Evolutionary conservation across 306 rosid genomes (phyloP).

Genomic region (Prunus salicina): DNA sequence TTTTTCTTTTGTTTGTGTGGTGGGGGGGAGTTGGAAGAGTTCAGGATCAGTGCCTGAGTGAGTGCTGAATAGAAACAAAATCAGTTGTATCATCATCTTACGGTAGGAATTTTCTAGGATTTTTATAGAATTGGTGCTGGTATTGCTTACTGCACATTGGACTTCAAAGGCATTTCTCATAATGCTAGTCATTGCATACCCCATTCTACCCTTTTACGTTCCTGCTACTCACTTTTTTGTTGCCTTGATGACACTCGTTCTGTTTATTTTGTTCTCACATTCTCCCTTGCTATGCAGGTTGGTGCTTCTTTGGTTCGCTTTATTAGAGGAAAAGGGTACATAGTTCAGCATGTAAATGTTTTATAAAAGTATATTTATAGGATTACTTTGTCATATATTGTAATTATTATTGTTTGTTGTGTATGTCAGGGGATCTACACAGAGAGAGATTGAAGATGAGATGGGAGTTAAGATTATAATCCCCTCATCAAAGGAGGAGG

Average conservation of each 20-base stretch:
- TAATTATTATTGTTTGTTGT: conserved; percentile 2
- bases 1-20: neutral
- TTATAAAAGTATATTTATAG: conserved; percentile 4
- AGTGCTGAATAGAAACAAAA: neutral
- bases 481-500: conserved; percentile 66
- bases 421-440: conserved; percentile 68
- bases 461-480: conserved; percentile 64
- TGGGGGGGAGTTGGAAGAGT: neutral
- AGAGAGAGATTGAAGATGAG: conserved; percentile 69
- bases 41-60: no score
- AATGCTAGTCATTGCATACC: neutral
- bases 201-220: neutral
- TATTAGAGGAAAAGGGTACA: conserved; percentile 81
- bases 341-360: neutral
- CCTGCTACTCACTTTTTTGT: neutral
- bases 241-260: conserved; percentile 3
- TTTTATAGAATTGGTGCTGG: neutral
- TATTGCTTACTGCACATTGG: neutral
- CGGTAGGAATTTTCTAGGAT: neutral
- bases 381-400: conserved; percentile 21
- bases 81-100: neutral
- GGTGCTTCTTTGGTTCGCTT: conserved; percentile 77
- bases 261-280: conserved; percentile 7
- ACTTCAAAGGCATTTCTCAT: neutral
- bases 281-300: conserved; percentile 60